These are phyloP conservation scores for Silene uniflora DNA, from an alignment of 148 eudicot genomes.

Conservation along the genomic window DNA sequence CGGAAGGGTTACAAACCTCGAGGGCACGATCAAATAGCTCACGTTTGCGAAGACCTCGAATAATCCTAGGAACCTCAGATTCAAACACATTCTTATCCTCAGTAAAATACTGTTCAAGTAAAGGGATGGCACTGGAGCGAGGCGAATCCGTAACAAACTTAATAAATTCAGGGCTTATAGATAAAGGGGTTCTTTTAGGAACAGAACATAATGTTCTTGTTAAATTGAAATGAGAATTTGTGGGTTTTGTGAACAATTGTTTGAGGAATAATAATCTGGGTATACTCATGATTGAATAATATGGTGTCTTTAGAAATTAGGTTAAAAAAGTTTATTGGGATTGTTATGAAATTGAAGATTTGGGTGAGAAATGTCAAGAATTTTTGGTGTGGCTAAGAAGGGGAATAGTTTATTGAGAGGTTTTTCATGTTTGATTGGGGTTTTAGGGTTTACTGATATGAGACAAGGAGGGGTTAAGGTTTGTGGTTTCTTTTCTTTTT, in stretches of 20 bases:
- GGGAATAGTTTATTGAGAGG: neutral
- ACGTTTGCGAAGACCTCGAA: conserved; percentile 2
- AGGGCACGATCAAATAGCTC: neutral
- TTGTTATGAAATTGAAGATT: neutral
- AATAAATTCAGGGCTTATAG: neutral
- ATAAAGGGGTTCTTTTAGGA: neutral
- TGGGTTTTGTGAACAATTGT: too few species aligned
- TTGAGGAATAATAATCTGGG: too few species aligned
- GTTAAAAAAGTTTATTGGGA: neutral
- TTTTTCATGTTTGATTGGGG: neutral
- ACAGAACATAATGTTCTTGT: neutral
- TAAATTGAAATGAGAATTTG: neutral
- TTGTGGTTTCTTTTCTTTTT: too few species aligned
- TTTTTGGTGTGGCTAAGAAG: neutral
- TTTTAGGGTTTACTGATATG: neutral
- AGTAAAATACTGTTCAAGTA: neutral
- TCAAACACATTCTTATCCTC: neutral
- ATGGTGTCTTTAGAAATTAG: too few species aligned
- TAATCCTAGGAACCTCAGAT: neutral
- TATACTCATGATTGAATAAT: neutral
- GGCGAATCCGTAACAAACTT: neutral
- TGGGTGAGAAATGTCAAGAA: neutral
- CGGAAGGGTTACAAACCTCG: neutral
- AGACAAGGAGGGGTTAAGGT: too few species aligned
- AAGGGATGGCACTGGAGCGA: neutral